phyloP scores from a whole-genome alignment of 768 basidiomycete species.

The Boletales sp. region DNA sequence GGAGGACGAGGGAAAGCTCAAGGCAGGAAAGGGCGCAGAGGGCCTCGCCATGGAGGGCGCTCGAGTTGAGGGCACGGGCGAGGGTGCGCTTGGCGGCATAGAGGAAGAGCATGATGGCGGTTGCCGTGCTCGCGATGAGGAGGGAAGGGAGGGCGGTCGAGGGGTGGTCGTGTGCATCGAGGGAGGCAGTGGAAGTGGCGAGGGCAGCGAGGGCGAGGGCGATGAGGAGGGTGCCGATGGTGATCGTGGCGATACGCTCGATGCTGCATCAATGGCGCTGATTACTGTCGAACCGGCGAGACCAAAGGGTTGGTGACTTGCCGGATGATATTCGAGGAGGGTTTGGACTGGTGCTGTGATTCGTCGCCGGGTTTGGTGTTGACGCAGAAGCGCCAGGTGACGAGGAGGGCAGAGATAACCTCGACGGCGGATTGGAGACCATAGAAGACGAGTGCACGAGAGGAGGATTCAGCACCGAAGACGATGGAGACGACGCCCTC shows the following conservation, averaged over 20 bases:
- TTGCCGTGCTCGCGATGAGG: constrained; percentile 41
- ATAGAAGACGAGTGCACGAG: constrained; percentile 44
- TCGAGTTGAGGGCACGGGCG: constrained; percentile 42
- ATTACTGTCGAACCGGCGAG: not conserved
- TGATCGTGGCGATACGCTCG: constrained; percentile 36
- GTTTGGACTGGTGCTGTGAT: not conserved
- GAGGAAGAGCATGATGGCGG: constrained; percentile 37
- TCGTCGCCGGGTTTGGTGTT: constrained; percentile 34
- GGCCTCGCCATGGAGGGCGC: constrained; percentile 42
- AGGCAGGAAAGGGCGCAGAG: constrained; percentile 42
- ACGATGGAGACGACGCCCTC: constrained; percentile 44
- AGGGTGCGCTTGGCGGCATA: constrained; percentile 47
- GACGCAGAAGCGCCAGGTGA: constrained; percentile 42
- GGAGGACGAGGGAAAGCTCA: constrained; percentile 41
- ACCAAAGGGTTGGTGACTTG: not conserved
- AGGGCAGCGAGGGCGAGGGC: constrained; percentile 37
- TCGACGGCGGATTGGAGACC: constrained; percentile 48
- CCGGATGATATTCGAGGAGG: constrained; percentile 11
- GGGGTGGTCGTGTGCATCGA: constrained; percentile 36
- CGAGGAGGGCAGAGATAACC: constrained; percentile 41
- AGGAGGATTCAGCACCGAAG: constrained; percentile 43
- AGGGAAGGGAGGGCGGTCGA: constrained; percentile 38
- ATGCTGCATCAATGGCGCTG: constrained; percentile 20
- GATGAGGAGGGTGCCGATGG: constrained; percentile 37
- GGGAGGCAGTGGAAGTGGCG: constrained; percentile 32